Conservation (phyloP, 2,329 filamentous ascomycete genomes). For the Colletotrichum eleusines region DNA sequence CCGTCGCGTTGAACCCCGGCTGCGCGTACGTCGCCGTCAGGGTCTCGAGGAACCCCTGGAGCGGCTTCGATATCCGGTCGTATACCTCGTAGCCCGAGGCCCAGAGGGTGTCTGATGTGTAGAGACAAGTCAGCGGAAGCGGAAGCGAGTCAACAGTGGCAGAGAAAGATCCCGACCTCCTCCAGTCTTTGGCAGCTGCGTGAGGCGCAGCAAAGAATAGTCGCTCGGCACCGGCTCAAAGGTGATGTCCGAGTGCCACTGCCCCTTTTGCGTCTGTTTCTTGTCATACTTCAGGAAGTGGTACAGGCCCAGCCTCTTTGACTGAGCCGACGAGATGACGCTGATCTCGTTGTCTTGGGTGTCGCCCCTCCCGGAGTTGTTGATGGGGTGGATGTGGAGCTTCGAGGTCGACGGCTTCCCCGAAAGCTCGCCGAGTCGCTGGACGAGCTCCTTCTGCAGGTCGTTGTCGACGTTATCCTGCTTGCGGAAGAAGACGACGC, state of each 20-base stretch:
- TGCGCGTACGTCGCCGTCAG: slow-evolving; percentile 68
- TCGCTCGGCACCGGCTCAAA: slow-evolving; percentile 75
- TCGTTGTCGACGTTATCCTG: slow-evolving; percentile 72
- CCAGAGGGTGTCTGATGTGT: slow-evolving; percentile 68
- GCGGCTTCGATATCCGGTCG: slow-evolving; percentile 69
- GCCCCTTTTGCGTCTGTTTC: slow-evolving; percentile 59
- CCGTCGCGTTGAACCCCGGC: slow-evolving; percentile 63
- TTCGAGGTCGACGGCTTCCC: slow-evolving; percentile 67
- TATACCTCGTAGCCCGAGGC: slow-evolving; percentile 68
- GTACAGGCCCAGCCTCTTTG: slow-evolving; percentile 62
- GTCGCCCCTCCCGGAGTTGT: slow-evolving; percentile 64
- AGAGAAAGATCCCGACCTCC: slow-evolving; percentile 54
- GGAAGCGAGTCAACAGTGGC: too few species aligned
- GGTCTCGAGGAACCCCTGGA: slow-evolving; percentile 68
- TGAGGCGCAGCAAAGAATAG: slow-evolving; percentile 69
- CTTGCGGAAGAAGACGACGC: slow-evolving; percentile 77
- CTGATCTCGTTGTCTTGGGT: slow-evolving; percentile 71
- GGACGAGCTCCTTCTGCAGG: slow-evolving; percentile 74
- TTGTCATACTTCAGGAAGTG: slow-evolving; percentile 52
- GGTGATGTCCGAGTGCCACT: slow-evolving; percentile 74
- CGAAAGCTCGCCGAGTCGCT: slow-evolving; percentile 68
- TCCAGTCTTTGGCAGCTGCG: slow-evolving; percentile 65
- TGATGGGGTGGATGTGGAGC: slow-evolving; percentile 71
- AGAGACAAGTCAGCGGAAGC: not conserved
- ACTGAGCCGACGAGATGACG: slow-evolving; percentile 70